These are phyloP conservation scores for Chrysanthemum lavandulifolium DNA, from an alignment of 129 eudicot genomes.

Conservation along the genomic window DNA sequence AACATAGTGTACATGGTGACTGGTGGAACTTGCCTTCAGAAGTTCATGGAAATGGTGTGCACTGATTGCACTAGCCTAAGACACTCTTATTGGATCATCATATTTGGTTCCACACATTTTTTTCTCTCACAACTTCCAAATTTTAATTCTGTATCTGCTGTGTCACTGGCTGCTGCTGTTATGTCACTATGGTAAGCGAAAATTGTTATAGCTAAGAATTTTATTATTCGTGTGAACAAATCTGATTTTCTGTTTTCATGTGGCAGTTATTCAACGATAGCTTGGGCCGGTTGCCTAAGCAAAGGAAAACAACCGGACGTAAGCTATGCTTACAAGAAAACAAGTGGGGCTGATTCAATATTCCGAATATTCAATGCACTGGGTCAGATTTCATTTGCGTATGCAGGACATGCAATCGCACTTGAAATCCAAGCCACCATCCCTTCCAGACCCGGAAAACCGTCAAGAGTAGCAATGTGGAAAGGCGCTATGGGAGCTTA, in stretches of 20 bases:
- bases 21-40: slow-evolving; percentile 85
- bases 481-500: slow-evolving; percentile 85
- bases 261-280: slow-evolving; percentile 89
- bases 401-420: slow-evolving; percentile 87
- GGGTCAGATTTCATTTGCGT: slow-evolving; percentile 86
- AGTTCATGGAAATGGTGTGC: slow-evolving; percentile 79
- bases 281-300: slow-evolving; percentile 84
- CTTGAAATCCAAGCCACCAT: slow-evolving; percentile 95
- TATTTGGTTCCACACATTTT: slow-evolving; percentile 74
- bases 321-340: slow-evolving; percentile 68
- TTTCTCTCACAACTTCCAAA: slow-evolving; percentile 85
- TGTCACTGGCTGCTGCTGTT: slow-evolving; percentile 91
- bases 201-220: background rate
- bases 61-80: slow-evolving; percentile 52
- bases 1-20: slow-evolving; percentile 93
- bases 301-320: slow-evolving; percentile 62
- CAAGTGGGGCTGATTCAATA: slow-evolving; percentile 54
- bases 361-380: slow-evolving; percentile 80
- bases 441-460: slow-evolving; percentile 85
- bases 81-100: slow-evolving; percentile 76
- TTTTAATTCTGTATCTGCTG: slow-evolving; percentile 75
- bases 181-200: slow-evolving; percentile 72
- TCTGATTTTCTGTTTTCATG: background rate
- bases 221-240: background rate
- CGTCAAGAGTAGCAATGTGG: slow-evolving; percentile 86